Conservation (phyloP, 495 filamentous ascomycete genomes). For the Cenococcum geophilum region DNA sequence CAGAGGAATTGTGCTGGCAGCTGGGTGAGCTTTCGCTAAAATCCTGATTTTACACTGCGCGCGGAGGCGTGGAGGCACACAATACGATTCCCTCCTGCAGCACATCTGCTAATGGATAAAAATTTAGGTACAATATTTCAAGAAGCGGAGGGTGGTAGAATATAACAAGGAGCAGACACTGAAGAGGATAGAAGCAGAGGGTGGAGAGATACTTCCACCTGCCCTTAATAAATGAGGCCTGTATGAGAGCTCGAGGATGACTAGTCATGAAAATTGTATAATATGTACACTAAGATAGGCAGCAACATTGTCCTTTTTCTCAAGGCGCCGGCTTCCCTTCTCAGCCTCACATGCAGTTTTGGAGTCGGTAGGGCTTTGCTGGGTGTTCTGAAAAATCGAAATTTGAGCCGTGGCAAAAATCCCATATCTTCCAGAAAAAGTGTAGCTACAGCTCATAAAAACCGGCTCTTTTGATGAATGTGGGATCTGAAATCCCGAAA, state of each 20-base stretch:
- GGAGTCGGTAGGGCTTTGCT: too few relatives aligned
- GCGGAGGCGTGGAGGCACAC: not conserved
- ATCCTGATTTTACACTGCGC: not conserved
- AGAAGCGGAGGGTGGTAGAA: slow-evolving; percentile 89
- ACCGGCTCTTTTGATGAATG: not conserved
- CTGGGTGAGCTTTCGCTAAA: slow-evolving; percentile 58
- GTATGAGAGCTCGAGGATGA: not conserved
- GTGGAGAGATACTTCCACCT: slow-evolving; percentile 42
- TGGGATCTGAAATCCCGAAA: not conserved
- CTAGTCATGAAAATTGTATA: slow-evolving; percentile 9
- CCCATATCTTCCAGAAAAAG: too few relatives aligned
- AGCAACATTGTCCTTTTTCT: too few relatives aligned
- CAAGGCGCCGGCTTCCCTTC: too few relatives aligned
- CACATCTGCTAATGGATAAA: slow-evolving; percentile 9
- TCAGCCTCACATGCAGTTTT: too few relatives aligned
- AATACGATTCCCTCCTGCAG: not conserved
- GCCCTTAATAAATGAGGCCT: slow-evolving; percentile 3
- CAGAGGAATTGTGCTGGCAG: slow-evolving; percentile 69
- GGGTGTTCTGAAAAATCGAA: too few relatives aligned
- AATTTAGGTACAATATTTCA: slow-evolving; percentile 88
- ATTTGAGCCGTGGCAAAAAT: too few relatives aligned
- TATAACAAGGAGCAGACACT: slow-evolving; percentile 74
- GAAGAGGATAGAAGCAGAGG: slow-evolving; percentile 71
- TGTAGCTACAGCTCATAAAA: too few relatives aligned
- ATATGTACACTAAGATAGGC: slow-evolving; percentile 19